Conservation (phyloP, 495 filamentous ascomycete genomes). For the Sporormia fimetaria region DNA sequence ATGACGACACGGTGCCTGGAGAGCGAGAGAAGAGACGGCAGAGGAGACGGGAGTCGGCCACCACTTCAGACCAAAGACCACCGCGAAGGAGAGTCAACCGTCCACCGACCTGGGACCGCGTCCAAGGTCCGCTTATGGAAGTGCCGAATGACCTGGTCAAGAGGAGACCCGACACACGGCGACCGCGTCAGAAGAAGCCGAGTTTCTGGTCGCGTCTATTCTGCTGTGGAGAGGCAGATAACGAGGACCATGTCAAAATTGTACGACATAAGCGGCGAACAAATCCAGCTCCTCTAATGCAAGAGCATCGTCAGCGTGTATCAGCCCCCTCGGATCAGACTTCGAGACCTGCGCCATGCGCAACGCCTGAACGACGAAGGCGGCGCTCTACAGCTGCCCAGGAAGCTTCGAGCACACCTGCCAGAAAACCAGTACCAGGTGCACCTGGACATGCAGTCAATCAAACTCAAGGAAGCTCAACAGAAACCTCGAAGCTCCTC, state of each 20-base stretch:
- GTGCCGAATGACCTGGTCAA: constrained; percentile 25
- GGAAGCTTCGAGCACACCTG: constrained; percentile 7
- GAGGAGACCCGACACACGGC: constrained; percentile 4
- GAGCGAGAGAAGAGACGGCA: not conserved
- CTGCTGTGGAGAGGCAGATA: constrained; percentile 25
- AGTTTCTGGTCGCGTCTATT: constrained; percentile 25
- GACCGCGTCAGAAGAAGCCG: constrained; percentile 22
- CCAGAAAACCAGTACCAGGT: constrained; percentile 16
- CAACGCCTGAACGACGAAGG: not conserved
- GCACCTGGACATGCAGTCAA: constrained; percentile 25
- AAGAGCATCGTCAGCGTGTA: too few relatives aligned
- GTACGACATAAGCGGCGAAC: constrained; percentile 29
- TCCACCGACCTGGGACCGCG: constrained; percentile 31
- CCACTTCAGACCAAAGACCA: constrained; percentile 9
- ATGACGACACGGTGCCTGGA: constrained; percentile 26
- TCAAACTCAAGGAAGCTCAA: constrained; percentile 35
- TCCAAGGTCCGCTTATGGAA: constrained; percentile 33
- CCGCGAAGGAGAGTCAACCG: constrained; percentile 12
- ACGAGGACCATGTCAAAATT: constrained; percentile 35
- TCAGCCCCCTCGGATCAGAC: too few relatives aligned
- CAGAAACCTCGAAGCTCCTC: constrained; percentile 40
- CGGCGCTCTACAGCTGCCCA: not conserved
- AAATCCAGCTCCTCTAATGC: constrained; percentile 1
- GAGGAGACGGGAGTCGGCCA: constrained; percentile 24
- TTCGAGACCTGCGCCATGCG: not conserved